Conservation (phyloP, 768 basidiomycete genomes). For the Multifurca ochricompacta region DNA sequence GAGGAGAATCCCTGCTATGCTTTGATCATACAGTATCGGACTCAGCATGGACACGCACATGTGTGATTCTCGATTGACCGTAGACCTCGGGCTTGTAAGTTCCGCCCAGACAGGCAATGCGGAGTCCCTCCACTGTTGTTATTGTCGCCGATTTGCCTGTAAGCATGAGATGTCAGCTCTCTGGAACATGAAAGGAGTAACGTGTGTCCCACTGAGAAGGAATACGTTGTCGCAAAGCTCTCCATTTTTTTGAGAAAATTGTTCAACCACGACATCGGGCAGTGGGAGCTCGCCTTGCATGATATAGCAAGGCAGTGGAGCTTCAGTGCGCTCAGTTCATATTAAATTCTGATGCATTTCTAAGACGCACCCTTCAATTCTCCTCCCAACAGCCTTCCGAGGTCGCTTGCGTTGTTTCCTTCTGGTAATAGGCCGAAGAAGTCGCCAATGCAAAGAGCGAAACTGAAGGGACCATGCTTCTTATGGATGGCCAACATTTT, state of each 20-base stretch:
- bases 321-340: conserved; percentile 32
- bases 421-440: conserved; percentile 58
- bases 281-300: conserved; percentile 80
- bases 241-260: conserved; percentile 67
- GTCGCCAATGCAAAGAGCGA: conserved; percentile 75
- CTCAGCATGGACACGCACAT: conserved; percentile 40
- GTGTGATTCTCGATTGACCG: conserved; percentile 49
- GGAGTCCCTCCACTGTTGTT: conserved; percentile 69
- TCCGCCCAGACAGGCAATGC: conserved; percentile 83
- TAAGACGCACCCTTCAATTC: conserved; percentile 48
- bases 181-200: background rate
- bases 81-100: conserved; percentile 58
- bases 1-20: conserved; percentile 59
- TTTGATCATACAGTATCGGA: conserved; percentile 43
- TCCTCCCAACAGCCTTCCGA: conserved; percentile 56
- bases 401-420: conserved; percentile 35
- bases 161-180: conserved; percentile 7
- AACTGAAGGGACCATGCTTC: conserved; percentile 91
- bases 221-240: conserved; percentile 79
- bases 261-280: conserved; percentile 64
- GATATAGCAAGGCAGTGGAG: conserved; percentile 85
- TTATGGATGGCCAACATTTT: conserved; percentile 81
- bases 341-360: background rate
- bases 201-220: conserved; percentile 59
- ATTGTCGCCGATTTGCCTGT: conserved; percentile 79